Conservation (phyloP, 331 rosid genomes). For the Arachis monticola region DNA sequence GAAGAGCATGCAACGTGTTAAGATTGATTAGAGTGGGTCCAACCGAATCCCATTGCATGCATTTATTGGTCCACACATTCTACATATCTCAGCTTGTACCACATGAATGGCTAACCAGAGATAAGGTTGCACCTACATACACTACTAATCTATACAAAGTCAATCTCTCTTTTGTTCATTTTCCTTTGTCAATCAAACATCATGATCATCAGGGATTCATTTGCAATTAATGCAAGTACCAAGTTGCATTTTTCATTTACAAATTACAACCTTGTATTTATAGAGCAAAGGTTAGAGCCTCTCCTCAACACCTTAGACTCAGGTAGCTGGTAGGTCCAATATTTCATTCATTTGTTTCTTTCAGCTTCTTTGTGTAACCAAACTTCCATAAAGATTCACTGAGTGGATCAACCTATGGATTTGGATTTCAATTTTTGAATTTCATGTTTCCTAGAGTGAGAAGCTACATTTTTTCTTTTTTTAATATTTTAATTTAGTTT, state of each 20-base stretch:
- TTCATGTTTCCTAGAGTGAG: not conserved
- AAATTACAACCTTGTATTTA: not conserved
- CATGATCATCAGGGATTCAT: not conserved
- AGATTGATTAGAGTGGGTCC: not conserved
- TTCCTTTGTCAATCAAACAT: not conserved
- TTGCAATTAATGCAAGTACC: slow-evolving; percentile 18
- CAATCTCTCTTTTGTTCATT: not conserved
- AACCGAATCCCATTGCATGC: not conserved
- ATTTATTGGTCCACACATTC: slow-evolving; percentile 3
- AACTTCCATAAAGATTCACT: not conserved
- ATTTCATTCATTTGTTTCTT: slow-evolving; percentile 4
- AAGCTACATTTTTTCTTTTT: not conserved
- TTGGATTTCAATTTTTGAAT: not conserved
- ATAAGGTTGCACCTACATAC: slow-evolving; percentile 46
- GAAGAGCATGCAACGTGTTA: not conserved
- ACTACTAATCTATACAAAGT: slow-evolving; percentile 7
- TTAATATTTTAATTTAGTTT: no score
- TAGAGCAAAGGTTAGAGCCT: not conserved
- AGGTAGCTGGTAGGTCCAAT: slow-evolving; percentile 39
- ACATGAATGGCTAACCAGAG: slow-evolving; percentile 55
- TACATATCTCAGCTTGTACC: slow-evolving; percentile 37
- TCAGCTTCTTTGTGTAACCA: not conserved
- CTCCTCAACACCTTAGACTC: not conserved
- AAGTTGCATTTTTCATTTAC: not conserved
- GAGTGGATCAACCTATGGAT: not conserved